A percentile compares a stretch with the other conserved stretches of the same genome.
Evolutionary conservation across 371 early-diverging fungal species (phyloP).

Genomic region (Mucor velutinosus): DNA sequence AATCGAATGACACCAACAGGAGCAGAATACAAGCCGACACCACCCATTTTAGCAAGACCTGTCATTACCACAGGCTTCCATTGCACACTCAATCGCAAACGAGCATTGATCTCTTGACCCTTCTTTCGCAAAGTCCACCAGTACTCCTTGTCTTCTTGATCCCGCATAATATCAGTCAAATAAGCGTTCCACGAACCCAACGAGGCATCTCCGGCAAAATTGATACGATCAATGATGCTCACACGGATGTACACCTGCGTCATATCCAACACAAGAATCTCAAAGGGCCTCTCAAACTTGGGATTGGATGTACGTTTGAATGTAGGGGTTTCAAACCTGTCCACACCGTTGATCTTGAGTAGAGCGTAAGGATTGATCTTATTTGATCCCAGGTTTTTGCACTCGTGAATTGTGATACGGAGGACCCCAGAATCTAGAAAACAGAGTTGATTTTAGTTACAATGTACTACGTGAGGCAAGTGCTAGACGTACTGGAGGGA

Average conservation of each 20-base stretch:
- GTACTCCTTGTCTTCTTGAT: conserved; percentile 38
- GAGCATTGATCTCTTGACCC: conserved; percentile 30
- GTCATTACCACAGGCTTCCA: conserved; percentile 63
- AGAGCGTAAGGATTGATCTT: conserved; percentile 49
- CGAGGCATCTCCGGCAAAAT: conserved; percentile 27
- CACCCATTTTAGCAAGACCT: conserved; percentile 39
- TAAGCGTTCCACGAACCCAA: conserved; percentile 48
- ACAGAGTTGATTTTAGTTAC: not conserved
- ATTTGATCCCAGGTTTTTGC: conserved; percentile 41
- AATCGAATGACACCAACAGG: conserved; percentile 84
- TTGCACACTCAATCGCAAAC: conserved; percentile 49
- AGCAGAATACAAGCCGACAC: conserved; percentile 45
- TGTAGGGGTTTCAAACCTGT: conserved; percentile 42
- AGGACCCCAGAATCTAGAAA: conserved; percentile 53
- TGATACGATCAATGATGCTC: conserved; percentile 15
- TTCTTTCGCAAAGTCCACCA: conserved; percentile 44
- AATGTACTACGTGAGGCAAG: not conserved
- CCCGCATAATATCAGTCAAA: conserved; percentile 39
- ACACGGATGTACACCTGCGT: conserved; percentile 39
- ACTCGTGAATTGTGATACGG: conserved; percentile 57
- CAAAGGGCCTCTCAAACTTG: conserved; percentile 46
- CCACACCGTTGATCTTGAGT: conserved; percentile 48
- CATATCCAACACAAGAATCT: conserved; percentile 49
- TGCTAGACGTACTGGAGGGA: conserved; percentile 54
- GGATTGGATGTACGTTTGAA: conserved; percentile 52